A percentile compares a stretch with the other conserved stretches of the same genome.
phyloP scores from a whole-genome alignment of 208 protist species.

The Tritrichomonas foetus region DNA sequence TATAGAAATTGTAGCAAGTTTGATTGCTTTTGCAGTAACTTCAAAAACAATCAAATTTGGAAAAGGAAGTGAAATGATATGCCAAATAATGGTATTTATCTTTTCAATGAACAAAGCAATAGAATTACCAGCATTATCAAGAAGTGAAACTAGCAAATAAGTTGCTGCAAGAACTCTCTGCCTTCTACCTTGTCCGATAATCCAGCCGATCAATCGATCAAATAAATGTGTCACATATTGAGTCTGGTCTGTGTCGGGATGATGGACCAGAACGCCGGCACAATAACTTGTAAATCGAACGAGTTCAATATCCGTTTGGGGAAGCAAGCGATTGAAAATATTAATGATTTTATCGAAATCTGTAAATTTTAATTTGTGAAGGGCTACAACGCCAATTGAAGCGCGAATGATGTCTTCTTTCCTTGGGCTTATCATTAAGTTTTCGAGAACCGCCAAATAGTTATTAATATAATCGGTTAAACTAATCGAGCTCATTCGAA shows the following conservation, averaged over 20 bases:
- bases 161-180: background rate
- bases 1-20: background rate
- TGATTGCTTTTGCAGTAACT: background rate
- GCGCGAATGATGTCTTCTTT: background rate
- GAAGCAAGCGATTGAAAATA: background rate
- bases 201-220: background rate
- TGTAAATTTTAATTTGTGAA: background rate
- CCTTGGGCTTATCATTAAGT: background rate
- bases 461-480: background rate
- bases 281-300: background rate
- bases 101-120: background rate
- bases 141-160: background rate
- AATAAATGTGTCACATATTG: constrained; percentile 15
- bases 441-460: background rate
- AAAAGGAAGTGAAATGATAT: background rate
- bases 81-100: background rate
- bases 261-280: background rate
- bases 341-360: background rate
- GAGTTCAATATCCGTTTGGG: background rate
- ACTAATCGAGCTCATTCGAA: background rate
- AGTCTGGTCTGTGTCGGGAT: background rate
- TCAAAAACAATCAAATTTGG: background rate
- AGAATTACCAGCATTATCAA: background rate
- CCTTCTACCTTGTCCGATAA: background rate
- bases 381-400: background rate